These are phyloP conservation scores for Rhizopogon vesiculosus DNA, from an alignment of 768 basidiomycete genomes.

Conservation along the genomic window DNA sequence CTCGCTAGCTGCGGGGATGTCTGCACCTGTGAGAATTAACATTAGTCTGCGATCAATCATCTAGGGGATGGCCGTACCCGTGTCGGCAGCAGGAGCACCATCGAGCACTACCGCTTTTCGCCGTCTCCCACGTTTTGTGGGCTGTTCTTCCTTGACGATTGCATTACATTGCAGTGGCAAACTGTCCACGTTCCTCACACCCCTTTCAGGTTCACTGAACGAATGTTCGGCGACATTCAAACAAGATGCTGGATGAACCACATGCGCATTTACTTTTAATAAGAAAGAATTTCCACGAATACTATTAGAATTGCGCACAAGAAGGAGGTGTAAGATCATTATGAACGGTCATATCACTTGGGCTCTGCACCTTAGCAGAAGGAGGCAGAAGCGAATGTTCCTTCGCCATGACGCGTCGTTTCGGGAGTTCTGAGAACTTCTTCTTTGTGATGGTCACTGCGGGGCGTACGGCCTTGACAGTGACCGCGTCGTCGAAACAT, in stretches of 20 bases:
- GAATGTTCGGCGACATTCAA: neutral
- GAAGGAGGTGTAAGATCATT: neutral
- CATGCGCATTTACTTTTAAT: neutral
- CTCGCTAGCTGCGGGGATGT: no score
- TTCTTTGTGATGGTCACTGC: conserved; percentile 37
- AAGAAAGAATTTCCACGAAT: neutral
- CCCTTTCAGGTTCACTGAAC: neutral
- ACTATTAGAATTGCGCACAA: conserved; percentile 1
- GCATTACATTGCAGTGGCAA: neutral
- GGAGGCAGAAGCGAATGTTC: neutral
- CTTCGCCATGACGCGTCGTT: conserved; percentile 21
- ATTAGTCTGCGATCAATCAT: neutral
- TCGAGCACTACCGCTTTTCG: neutral
- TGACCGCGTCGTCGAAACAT: neutral
- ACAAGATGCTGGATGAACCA: neutral
- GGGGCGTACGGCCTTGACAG: neutral
- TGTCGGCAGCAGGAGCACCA: neutral
- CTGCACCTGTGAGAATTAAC: neutral
- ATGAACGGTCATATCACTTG: neutral
- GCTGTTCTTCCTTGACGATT: neutral
- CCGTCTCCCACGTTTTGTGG: neutral
- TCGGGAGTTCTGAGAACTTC: conserved; percentile 56
- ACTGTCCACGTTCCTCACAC: neutral
- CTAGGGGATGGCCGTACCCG: neutral
- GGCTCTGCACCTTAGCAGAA: neutral